A percentile compares a stretch with the other conserved stretches of the same genome.
These are phyloP conservation scores for Fusarium albosuccineum DNA, from an alignment of 2,329 filamentous ascomycete species.

Conservation along the genomic window DNA sequence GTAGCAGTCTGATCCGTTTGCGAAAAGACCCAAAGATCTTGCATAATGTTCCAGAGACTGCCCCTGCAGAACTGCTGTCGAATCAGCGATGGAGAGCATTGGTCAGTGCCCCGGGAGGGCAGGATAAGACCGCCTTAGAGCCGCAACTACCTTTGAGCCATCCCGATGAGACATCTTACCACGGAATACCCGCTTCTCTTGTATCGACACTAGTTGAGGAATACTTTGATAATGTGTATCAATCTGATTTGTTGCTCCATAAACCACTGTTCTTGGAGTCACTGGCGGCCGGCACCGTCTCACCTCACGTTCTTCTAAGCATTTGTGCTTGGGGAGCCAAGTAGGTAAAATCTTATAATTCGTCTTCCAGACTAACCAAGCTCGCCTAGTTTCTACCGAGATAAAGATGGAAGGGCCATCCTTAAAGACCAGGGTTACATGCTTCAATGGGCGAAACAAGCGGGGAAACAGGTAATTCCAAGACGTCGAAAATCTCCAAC, in stretches of 20 bases:
- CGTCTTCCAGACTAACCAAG: rapidly evolving
- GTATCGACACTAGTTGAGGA: slow-evolving; percentile 2
- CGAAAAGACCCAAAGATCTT: background rate
- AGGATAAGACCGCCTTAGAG: background rate
- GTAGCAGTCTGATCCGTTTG: background rate
- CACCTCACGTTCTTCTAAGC: slow-evolving; percentile 24
- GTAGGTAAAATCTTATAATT: slow-evolving; percentile 6
- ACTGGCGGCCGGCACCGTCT: background rate
- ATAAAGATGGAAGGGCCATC: rapidly evolving
- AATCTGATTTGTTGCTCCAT: slow-evolving; percentile 27
- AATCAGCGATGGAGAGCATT: background rate
- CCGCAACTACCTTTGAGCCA: background rate
- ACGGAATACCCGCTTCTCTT: background rate
- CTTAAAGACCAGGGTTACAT: slow-evolving; percentile 13
- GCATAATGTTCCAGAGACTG: no score
- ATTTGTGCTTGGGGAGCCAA: slow-evolving; percentile 40
- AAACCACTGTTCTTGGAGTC: slow-evolving; percentile 3
- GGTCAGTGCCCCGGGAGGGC: no score
- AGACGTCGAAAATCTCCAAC: slow-evolving; percentile 16
- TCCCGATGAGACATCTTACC: background rate
- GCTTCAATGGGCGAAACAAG: slow-evolving; percentile 30
- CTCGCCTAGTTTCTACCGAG: slow-evolving; percentile 27
- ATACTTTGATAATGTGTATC: slow-evolving; percentile 37
- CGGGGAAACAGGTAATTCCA: slow-evolving; percentile 24
- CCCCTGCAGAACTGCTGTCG: no score